Percentiles rank a stretch among this genome's conserved stretches.
These are phyloP conservation scores for Bothriochloa decipiens DNA, from an alignment of 176 grass and related monocot genomes.

Conservation along the genomic window DNA sequence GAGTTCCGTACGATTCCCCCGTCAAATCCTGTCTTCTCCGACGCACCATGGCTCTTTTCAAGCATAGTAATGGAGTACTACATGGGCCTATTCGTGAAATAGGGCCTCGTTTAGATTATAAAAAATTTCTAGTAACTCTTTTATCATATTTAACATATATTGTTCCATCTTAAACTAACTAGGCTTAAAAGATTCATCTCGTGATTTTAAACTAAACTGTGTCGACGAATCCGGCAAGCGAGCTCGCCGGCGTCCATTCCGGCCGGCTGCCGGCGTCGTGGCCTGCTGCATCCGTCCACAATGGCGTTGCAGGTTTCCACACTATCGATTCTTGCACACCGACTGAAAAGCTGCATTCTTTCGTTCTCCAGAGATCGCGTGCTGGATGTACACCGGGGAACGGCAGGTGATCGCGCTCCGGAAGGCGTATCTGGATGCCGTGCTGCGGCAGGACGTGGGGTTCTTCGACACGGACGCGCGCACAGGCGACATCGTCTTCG, in stretches of 20 bases:
- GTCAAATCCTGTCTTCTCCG: not conserved
- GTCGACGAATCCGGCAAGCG: constrained; percentile 26
- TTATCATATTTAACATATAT: too few relatives aligned
- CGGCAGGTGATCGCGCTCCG: constrained; percentile 82
- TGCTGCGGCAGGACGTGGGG: constrained; percentile 91
- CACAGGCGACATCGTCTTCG: constrained; percentile 94
- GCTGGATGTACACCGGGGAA: constrained; percentile 99
- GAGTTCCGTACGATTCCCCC: not conserved
- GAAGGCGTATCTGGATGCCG: constrained; percentile 82
- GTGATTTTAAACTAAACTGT: too few relatives aligned
- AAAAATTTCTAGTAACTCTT: too few relatives aligned
- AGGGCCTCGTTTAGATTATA: too few relatives aligned
- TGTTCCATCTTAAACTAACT: too few relatives aligned
- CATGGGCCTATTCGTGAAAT: constrained; percentile 18
- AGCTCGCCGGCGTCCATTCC: constrained; percentile 31
- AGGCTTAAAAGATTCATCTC: too few relatives aligned
- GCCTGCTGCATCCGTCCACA: not conserved
- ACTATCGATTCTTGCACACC: not conserved
- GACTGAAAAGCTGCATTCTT: not conserved
- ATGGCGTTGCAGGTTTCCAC: not conserved
- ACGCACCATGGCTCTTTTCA: not conserved
- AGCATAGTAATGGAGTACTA: not conserved
- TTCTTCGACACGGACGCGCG: constrained; percentile 99
- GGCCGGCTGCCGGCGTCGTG: not conserved
- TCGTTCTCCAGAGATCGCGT: constrained; percentile 76